Evolutionary conservation across 768 basidiomycete genomes (phyloP), one percentile per base, ranked within the genome.

Genomic region (Rhizopogon roseolus): DNA sequence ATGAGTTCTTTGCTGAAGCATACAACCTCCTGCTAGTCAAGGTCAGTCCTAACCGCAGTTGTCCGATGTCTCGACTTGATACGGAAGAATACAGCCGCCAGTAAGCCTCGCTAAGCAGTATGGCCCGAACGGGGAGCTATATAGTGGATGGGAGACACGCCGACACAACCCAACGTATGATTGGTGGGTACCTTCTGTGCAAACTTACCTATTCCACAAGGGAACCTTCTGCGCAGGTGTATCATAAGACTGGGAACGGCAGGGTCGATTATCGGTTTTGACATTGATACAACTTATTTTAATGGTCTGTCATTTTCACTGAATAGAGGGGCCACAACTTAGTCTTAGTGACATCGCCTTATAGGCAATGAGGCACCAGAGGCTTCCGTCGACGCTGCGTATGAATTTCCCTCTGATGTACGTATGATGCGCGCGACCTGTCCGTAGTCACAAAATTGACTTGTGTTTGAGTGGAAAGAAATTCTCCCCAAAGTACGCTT

Each of bases 1-100:
- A 99, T 69, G 93, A 99, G 59, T 99, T 98, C 77, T 99, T 99
- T 64, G 93, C 92, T 14, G 82, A 86, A 60, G 93, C 90, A 0
- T 79, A 71, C 57, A 85, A 96, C 72, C 76, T 99, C 17, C 77
- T 99, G 50, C 79, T 89, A 44, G 86, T 90, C 42, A 84, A 87
- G 72, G 95, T 92, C 57, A 61, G 81, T 37, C 10, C 45, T 36
- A 28, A 14, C 29, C 43, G 38, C 52, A 25, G 40, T 41, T 45
- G 40, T 52, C 9, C 27, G n/a, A 11, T 13, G 13, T 34, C 52
- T 27, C 36, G 43, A n/a, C 41, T 39, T 36, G 28, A 36, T 11
- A 27, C 57, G 44, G 10, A 42, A 45, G 36, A 40, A 19, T 54
- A 48, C 59, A 97, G 94, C 89, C 95, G 6, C 84, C 95, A 22